phyloP scores from a whole-genome alignment of 805 yeast genomes.

The Metschnikowia aberdeeniae region DNA sequence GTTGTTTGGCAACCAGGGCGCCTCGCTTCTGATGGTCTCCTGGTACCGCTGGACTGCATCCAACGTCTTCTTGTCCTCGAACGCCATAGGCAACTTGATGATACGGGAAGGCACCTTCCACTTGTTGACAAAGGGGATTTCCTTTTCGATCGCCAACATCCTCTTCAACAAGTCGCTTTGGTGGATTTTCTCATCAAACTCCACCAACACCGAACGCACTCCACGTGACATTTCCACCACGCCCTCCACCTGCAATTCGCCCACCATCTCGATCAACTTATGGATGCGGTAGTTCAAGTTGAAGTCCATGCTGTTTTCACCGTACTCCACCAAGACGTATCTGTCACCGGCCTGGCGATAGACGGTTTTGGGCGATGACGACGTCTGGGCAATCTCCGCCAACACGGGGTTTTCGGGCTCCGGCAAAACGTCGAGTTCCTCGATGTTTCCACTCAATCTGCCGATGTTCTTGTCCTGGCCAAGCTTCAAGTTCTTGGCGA shows the following conservation, averaged over 20 bases:
- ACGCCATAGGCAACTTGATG: constrained; percentile 89
- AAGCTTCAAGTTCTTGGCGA: constrained; percentile 61
- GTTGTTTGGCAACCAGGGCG: constrained; percentile 98
- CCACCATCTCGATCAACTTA: constrained; percentile 71
- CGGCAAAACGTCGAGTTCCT: constrained; percentile 23
- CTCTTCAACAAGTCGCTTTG: constrained; percentile 62
- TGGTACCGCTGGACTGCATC: constrained; percentile 87
- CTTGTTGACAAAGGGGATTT: constrained; percentile 65
- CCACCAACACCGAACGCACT: constrained; percentile 90
- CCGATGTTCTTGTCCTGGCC: constrained; percentile 57
- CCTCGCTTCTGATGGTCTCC: constrained; percentile 88
- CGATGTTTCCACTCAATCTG: constrained; percentile 41
- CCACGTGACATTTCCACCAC: constrained; percentile 96
- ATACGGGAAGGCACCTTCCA: constrained; percentile 87
- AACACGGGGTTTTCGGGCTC: constrained; percentile 69
- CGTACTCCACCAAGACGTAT: constrained; percentile 87
- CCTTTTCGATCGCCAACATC: constrained; percentile 70
- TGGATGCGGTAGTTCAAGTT: constrained; percentile 82
- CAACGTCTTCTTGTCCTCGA: constrained; percentile 85
- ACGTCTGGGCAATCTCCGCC: constrained; percentile 42
- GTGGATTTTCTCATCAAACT: constrained; percentile 64
- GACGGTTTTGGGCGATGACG: constrained; percentile 62
- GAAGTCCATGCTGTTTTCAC: constrained; percentile 82
- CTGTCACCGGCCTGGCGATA: constrained; percentile 98
- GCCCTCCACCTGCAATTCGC: constrained; percentile 62